Conservation (phyloP, 2,329 filamentous ascomycete species). For the Metarhizium rileyi region DNA sequence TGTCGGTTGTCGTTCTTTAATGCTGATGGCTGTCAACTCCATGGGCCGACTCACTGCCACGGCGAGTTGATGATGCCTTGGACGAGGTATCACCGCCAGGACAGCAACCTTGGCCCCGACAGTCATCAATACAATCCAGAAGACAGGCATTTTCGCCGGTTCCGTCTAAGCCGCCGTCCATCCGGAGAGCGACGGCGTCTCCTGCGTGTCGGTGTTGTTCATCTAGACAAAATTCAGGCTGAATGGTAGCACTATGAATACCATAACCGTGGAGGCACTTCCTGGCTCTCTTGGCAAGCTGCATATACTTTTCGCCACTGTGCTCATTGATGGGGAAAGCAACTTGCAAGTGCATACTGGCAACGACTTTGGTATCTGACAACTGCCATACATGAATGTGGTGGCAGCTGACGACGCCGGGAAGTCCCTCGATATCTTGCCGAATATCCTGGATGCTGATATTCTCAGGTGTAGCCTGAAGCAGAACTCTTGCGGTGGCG, state of each 20-base stretch:
- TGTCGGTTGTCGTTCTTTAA: not conserved
- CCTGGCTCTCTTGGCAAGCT: conserved; percentile 69
- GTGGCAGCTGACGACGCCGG: conserved; percentile 82
- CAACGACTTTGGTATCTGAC: conserved; percentile 87
- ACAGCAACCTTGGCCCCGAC: conserved; percentile 23
- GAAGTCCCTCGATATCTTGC: conserved; percentile 77
- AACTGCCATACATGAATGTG: conserved; percentile 98
- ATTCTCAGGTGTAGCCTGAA: conserved; percentile 87
- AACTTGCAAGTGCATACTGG: conserved; percentile 87
- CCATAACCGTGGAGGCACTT: conserved; percentile 90
- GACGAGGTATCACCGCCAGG: conserved; percentile 21
- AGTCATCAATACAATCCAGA: conserved; percentile 35
- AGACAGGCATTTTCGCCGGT: conserved; percentile 32
- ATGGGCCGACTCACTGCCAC: conserved; percentile 24
- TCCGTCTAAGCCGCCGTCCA: conserved; percentile 24
- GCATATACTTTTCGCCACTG: conserved; percentile 77
- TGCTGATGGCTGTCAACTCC: conserved; percentile 6
- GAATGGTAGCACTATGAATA: conserved; percentile 94
- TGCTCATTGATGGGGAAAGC: conserved; percentile 80
- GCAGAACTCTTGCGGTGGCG: conserved; percentile 75
- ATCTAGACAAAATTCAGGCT: conserved; percentile 73
- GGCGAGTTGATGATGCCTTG: conserved; percentile 24
- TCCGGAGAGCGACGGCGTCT: conserved; percentile 23
- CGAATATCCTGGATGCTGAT: conserved; percentile 84
- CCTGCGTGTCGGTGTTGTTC: conserved; percentile 30